phyloP scores from a whole-genome alignment of 1,139 yeast species.

The Protomyces gravidus region DNA sequence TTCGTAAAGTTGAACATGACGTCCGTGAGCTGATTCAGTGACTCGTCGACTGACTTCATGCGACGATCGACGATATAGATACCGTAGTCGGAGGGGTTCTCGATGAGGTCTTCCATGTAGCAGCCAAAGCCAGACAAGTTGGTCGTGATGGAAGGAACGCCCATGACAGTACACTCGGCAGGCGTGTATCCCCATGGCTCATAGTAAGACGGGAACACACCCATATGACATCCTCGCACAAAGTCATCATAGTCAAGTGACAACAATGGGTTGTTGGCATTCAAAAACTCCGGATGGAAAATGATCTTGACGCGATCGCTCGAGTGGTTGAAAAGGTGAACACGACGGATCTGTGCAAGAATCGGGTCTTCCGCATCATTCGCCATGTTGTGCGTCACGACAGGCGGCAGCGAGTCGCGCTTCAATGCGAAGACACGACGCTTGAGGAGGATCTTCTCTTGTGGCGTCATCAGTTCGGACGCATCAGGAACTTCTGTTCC shows the following conservation, averaged over 20 bases:
- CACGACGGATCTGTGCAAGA: slow-evolving; percentile 85
- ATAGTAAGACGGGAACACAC: slow-evolving; percentile 96
- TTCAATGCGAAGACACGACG: slow-evolving; percentile 91
- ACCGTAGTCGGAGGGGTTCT: slow-evolving; percentile 91
- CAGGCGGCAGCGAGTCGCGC: slow-evolving; percentile 84
- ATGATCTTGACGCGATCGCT: slow-evolving; percentile 90
- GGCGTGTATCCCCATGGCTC: slow-evolving; percentile 99
- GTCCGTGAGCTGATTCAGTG: slow-evolving; percentile 82
- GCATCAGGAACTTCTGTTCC: slow-evolving; percentile 60
- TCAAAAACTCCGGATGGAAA: slow-evolving; percentile 95
- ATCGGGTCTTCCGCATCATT: slow-evolving; percentile 91
- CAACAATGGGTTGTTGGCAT: slow-evolving; percentile 89
- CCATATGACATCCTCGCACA: slow-evolving; percentile 96
- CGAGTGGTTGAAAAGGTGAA: slow-evolving; percentile 81
- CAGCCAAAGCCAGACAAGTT: slow-evolving; percentile 96
- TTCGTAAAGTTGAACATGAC: slow-evolving; percentile 84
- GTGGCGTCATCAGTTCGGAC: slow-evolving; percentile 78
- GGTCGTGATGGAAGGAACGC: slow-evolving; percentile 97
- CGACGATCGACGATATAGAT: slow-evolving; percentile 95
- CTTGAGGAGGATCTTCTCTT: slow-evolving; percentile 83
- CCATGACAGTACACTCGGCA: slow-evolving; percentile 99
- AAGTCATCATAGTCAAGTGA: slow-evolving; percentile 95
- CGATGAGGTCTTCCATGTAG: slow-evolving; percentile 96
- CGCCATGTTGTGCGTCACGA: slow-evolving; percentile 96
- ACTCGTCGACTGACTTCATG: slow-evolving; percentile 87